Evolutionary conservation across 768 basidiomycete genomes (phyloP), one percentile per base, ranked within the genome.

Genomic region (Naganishia vishniacii): DNA sequence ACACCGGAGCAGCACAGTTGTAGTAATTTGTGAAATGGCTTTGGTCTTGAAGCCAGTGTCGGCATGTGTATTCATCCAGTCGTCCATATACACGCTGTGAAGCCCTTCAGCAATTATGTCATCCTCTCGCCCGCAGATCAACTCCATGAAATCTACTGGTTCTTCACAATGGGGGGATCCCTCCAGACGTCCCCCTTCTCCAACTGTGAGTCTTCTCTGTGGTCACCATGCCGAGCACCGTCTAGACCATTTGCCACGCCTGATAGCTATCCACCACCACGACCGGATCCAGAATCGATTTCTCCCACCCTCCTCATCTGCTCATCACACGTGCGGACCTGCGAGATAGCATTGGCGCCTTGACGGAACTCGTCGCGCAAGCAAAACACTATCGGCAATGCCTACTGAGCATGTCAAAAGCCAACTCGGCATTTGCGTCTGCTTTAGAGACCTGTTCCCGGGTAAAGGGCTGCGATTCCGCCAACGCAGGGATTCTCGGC

Each of bases 391-490:
- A 94, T 80, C 87, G 91, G 61, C 80, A 84, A 20, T 89, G 89
- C 20, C 81, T 97, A 61, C 77, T 90, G 65, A 82, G 83, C 29
- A 85, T 94, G 84, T 88, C 88, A 40, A 85, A 84, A 61, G 89
- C 85, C 20, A 89, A 89, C 8, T 88, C 90, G 45, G 81, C 82
- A 2, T 90, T 95, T 71, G 92, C 92, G 37, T 85, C 88, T 75
- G 86, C 91, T 26, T 83, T 94, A 83, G 86, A 89, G 77, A 81
- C 82, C 61, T 92, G 91, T 67, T 84, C 91, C 61, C 83, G 85
- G 89, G 59, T 65, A 16, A 67, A 65, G 37, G 63, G 64, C 88
- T 89, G 89, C 72, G 88, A 91, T 73, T 80, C 88, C 26, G 88
- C 88, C 12, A 87, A 71, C 32, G 69, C 88, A 25, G 82, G 88